Percentiles rank a stretch among this genome's conserved stretches.
Evolutionary conservation across 2,329 filamentous ascomycete species (phyloP).

Genomic region (Escovopsis weberi): DNA sequence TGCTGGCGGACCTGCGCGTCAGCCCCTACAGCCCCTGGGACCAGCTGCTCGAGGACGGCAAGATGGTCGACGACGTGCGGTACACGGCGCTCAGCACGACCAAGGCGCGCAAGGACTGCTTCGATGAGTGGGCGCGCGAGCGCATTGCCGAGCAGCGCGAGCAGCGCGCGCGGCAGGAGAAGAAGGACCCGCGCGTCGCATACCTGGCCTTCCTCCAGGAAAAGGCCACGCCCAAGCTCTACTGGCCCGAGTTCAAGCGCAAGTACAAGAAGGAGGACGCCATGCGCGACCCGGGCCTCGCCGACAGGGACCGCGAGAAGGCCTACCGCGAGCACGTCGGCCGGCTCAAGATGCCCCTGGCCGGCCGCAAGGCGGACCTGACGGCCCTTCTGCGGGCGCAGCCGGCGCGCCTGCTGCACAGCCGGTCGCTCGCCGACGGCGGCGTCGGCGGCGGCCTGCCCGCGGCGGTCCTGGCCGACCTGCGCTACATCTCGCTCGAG

Average conservation of each 20-base stretch:
- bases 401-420: slow-evolving; percentile 44
- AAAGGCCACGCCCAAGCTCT: slow-evolving; percentile 77
- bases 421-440: slow-evolving; percentile 30
- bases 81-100: slow-evolving; percentile 77
- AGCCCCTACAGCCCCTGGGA: slow-evolving; percentile 90
- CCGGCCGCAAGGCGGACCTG: slow-evolving; percentile 56
- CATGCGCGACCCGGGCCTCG: slow-evolving; percentile 60
- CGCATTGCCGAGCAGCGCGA: slow-evolving; percentile 61
- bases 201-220: slow-evolving; percentile 72
- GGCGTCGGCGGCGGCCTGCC: slow-evolving; percentile 36
- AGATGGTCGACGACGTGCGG: slow-evolving; percentile 69
- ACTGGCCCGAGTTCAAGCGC: slow-evolving; percentile 92
- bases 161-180: slow-evolving; percentile 59
- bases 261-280: slow-evolving; percentile 72
- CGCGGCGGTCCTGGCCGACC: slow-evolving; percentile 45
- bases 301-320: slow-evolving; percentile 68
- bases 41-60: slow-evolving; percentile 67
- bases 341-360: slow-evolving; percentile 49
- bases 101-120: slow-evolving; percentile 66
- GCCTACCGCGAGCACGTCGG: slow-evolving; percentile 61
- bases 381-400: slow-evolving; percentile 48
- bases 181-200: slow-evolving; percentile 64
- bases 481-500: slow-evolving; percentile 56
- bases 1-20: slow-evolving; percentile 69
- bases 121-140: slow-evolving; percentile 69